Evolutionary conservation across 2,329 filamentous ascomycete genomes (phyloP).

Genomic region (Neonectria ditissima): DNA sequence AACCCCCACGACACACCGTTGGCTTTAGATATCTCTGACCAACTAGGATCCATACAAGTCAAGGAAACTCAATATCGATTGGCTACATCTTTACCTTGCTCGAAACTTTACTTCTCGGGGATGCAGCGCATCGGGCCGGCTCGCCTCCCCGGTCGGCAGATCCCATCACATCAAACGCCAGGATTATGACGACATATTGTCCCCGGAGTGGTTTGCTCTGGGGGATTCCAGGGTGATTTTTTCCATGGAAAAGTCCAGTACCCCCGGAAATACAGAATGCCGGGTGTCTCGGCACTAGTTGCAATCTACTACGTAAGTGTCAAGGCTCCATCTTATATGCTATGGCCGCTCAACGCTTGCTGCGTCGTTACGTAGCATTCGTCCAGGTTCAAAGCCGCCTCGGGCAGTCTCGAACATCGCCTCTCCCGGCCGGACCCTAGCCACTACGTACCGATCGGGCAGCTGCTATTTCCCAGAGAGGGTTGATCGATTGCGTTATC

Average conservation of each 20-base stretch:
- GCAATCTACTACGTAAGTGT: neutral
- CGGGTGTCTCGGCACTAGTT: neutral
- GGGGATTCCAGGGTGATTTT: neutral
- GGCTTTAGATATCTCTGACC: slow-evolving; percentile 1
- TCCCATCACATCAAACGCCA: slow-evolving; percentile 22
- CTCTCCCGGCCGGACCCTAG: neutral
- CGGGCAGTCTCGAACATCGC: slow-evolving; percentile 3
- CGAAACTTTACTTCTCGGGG: neutral
- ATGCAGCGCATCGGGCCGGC: neutral
- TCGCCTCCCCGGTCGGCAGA: slow-evolving; percentile 23
- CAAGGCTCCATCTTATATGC: neutral
- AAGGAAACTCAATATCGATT: neutral
- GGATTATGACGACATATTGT: slow-evolving; percentile 24
- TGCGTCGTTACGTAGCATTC: no score
- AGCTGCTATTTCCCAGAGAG: neutral
- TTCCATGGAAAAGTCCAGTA: neutral
- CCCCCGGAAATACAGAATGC: no score
- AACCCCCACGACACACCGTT: neutral
- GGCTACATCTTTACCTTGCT: neutral
- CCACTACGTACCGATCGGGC: slow-evolving; percentile 1
- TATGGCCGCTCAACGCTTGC: no score
- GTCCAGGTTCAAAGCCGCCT: neutral
- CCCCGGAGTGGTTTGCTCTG: neutral
- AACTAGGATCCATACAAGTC: neutral
- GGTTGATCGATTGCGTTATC: slow-evolving; percentile 25